Evolutionary conservation across 2,329 filamentous ascomycete species (phyloP).

Genomic region (Cercospora canescens): DNA sequence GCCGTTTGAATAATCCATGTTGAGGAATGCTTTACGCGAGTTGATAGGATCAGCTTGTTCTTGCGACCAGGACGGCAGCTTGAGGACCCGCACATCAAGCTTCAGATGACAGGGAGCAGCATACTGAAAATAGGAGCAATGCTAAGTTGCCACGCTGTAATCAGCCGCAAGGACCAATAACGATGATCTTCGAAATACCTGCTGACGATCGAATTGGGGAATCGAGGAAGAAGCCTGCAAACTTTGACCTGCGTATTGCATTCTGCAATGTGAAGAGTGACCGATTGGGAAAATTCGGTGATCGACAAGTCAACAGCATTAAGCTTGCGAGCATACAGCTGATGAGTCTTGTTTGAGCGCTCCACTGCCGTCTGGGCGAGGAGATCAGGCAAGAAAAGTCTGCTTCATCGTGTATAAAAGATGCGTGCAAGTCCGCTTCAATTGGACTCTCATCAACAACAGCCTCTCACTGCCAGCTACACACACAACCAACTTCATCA

Average conservation of each 20-base stretch:
- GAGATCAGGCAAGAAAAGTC: not conserved
- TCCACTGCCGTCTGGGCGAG: not conserved
- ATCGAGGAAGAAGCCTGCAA: conserved; percentile 2
- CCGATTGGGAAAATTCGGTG: not conserved
- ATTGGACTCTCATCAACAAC: not conserved
- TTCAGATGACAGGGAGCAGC: not conserved
- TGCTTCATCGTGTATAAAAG: not conserved
- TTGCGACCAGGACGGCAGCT: not conserved
- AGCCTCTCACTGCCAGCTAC: not conserved
- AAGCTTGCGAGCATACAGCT: not conserved
- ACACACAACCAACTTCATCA: not conserved
- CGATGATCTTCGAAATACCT: not conserved
- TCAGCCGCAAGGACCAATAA: not conserved
- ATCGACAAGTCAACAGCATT: not conserved
- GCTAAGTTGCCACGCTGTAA: not conserved
- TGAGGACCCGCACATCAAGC: not conserved
- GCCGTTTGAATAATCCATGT: not conserved
- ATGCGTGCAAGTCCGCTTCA: not conserved
- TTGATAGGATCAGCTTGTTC: not conserved
- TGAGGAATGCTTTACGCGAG: not conserved
- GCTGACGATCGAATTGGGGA: not conserved
- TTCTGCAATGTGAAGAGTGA: not conserved
- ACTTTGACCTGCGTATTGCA: not conserved
- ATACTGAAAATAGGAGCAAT: not conserved
- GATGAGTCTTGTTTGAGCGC: not conserved